These are phyloP conservation scores for Epichloe uncinata DNA, from an alignment of 2,329 filamentous ascomycete species.

Conservation along the genomic window DNA sequence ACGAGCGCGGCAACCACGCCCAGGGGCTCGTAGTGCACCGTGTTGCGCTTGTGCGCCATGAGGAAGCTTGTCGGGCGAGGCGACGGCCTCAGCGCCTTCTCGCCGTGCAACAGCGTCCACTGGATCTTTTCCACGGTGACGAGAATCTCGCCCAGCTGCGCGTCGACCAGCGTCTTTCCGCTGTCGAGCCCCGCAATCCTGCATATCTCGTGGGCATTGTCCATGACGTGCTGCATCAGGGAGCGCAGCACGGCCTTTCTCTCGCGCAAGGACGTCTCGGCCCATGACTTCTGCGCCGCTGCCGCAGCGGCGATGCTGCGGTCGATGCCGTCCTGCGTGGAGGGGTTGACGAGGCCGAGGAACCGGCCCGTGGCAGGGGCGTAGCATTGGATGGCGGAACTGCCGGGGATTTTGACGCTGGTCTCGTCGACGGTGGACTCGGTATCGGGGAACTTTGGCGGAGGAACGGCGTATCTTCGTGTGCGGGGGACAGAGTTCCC, in stretches of 20 bases:
- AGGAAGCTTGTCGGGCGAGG: constrained; percentile 75
- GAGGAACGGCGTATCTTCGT: constrained; percentile 45
- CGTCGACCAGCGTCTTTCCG: constrained; percentile 93
- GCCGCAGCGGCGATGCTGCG: constrained; percentile 60
- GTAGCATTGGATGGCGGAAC: constrained; percentile 66
- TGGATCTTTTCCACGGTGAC: constrained; percentile 88
- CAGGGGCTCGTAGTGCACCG: constrained; percentile 79
- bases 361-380: constrained; percentile 79
- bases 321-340: constrained; percentile 66
- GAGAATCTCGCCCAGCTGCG: constrained; percentile 84
- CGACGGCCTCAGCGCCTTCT: constrained; percentile 60
- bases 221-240: constrained; percentile 69
- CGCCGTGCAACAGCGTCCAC: constrained; percentile 88
- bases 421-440: constrained; percentile 45
- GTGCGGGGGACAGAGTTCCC: constrained; percentile 23
- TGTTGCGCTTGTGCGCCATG: constrained; percentile 92
- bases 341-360: constrained; percentile 66
- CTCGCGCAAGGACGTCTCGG: constrained; percentile 61
- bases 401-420: constrained; percentile 50
- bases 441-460: constrained; percentile 44
- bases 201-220: constrained; percentile 81
- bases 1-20: constrained; percentile 88
- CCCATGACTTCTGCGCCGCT: constrained; percentile 66
- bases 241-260: constrained; percentile 68
- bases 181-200: constrained; percentile 79